phyloP scores from a whole-genome alignment of 75 land plant genomes.

The Adiantum capillusveneris region DNA sequence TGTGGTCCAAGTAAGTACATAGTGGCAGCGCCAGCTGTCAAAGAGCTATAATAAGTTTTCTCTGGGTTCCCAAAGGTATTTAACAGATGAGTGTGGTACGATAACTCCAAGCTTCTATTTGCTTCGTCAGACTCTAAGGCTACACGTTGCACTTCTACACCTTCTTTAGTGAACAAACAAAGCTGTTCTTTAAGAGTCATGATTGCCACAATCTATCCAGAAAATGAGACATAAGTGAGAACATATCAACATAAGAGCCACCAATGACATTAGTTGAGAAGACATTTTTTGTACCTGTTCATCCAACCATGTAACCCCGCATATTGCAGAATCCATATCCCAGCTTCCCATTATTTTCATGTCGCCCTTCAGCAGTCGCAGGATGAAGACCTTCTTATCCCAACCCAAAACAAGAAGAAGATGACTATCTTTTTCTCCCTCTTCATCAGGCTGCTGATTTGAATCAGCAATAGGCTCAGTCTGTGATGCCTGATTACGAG shows the following conservation, averaged over 20 bases:
- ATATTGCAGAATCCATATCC: constrained; percentile 75
- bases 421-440: constrained; percentile 24
- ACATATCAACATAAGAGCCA: no score
- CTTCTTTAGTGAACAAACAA: constrained; percentile 77
- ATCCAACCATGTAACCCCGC: constrained; percentile 90
- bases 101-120: constrained; percentile 44
- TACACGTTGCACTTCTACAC: constrained; percentile 62
- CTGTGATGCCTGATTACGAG: not conserved
- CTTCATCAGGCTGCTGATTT: constrained; percentile 3
- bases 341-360: constrained; percentile 57
- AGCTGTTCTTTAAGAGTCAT: constrained; percentile 70
- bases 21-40: constrained; percentile 80
- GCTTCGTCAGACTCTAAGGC: constrained; percentile 42
- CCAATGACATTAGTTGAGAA: no score
- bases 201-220: constrained; percentile 73
- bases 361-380: constrained; percentile 71
- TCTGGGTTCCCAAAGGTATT: constrained; percentile 90
- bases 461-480: constrained; percentile 9
- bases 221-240: no score
- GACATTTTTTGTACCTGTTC: constrained; percentile 52
- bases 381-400: constrained; percentile 79
- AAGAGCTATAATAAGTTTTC: constrained; percentile 77
- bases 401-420: constrained; percentile 82
- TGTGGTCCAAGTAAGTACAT: constrained; percentile 73
- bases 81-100: constrained; percentile 65